These are phyloP conservation scores for Papilionanthe hybrid DNA, from an alignment of 116 monocot genomes.

Conservation along the genomic window DNA sequence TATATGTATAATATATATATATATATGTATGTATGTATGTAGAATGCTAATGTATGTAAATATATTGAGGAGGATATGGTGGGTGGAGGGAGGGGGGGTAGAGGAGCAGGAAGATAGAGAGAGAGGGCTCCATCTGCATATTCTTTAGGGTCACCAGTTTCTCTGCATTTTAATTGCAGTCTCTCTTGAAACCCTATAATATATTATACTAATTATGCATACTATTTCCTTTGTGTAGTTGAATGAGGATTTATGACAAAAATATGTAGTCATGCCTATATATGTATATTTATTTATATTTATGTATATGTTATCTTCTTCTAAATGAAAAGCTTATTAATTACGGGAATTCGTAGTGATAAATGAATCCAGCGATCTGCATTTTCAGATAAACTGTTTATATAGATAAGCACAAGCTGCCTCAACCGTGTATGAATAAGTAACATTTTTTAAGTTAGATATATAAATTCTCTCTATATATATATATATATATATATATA, in stretches of 20 bases:
- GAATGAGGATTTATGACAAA: not conserved
- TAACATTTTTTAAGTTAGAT: no score
- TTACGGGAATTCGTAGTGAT: no score
- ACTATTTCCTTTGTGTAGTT: not conserved
- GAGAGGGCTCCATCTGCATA: not conserved
- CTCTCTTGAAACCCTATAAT: slow-evolving; percentile 5
- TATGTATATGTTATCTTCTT: no score
- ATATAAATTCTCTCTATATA: no score
- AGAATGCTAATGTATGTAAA: not conserved
- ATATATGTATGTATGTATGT: not conserved
- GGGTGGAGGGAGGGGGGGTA: not conserved
- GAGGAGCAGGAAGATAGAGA: not conserved
- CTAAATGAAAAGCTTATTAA: no score
- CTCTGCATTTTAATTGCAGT: slow-evolving; percentile 1
- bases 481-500: no score
- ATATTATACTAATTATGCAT: not conserved
- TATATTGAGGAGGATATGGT: not conserved
- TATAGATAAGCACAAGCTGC: no score
- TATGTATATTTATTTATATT: not conserved
- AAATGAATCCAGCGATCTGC: no score
- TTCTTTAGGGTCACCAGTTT: slow-evolving; percentile 7
- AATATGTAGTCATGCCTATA: not conserved
- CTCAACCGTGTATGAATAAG: no score
- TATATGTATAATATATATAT: not conserved
- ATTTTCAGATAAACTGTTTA: no score